phyloP scores from a whole-genome alignment of 108 stramenopile species.

The Stephanodiscus minutulus region DNA sequence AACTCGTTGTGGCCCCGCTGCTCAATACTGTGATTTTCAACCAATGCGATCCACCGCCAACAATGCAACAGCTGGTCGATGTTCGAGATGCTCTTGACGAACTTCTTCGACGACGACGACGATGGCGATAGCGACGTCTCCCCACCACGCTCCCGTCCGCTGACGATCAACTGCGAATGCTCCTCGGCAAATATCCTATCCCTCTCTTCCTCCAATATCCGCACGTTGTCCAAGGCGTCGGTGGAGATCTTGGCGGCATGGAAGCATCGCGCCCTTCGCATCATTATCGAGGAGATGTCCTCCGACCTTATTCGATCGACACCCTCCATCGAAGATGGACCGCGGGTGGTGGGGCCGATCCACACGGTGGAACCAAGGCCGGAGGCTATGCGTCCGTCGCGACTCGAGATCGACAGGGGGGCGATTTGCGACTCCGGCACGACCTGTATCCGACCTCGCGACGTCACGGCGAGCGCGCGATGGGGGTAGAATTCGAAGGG shows the following conservation, averaged over 20 bases:
- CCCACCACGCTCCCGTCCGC: neutral
- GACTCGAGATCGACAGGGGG: constrained; percentile 67
- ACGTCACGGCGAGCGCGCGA: constrained; percentile 57
- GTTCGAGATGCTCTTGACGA: constrained; percentile 14
- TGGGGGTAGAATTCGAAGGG: constrained; percentile 36
- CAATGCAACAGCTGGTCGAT: constrained; percentile 54
- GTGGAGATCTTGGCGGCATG: constrained; percentile 61
- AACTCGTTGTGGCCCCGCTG: constrained; percentile 38
- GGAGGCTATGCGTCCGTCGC: constrained; percentile 74
- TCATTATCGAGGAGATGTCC: constrained; percentile 80
- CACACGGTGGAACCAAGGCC: constrained; percentile 54
- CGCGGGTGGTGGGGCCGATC: constrained; percentile 47
- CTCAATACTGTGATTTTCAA: constrained; percentile 58
- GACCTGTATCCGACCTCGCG: constrained; percentile 48
- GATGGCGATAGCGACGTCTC: neutral
- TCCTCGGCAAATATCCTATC: constrained; percentile 26
- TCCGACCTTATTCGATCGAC: constrained; percentile 16
- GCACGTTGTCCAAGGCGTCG: constrained; percentile 61
- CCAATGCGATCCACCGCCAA: constrained; percentile 84
- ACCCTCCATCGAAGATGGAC: constrained; percentile 53
- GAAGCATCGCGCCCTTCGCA: constrained; percentile 63
- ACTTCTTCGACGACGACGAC: constrained; percentile 12
- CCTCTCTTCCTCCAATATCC: constrained; percentile 58
- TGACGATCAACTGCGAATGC: constrained; percentile 3
- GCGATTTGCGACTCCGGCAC: constrained; percentile 56